Conservation (phyloP, 2,329 filamentous ascomycete species). For the Claviceps purpurea region DNA sequence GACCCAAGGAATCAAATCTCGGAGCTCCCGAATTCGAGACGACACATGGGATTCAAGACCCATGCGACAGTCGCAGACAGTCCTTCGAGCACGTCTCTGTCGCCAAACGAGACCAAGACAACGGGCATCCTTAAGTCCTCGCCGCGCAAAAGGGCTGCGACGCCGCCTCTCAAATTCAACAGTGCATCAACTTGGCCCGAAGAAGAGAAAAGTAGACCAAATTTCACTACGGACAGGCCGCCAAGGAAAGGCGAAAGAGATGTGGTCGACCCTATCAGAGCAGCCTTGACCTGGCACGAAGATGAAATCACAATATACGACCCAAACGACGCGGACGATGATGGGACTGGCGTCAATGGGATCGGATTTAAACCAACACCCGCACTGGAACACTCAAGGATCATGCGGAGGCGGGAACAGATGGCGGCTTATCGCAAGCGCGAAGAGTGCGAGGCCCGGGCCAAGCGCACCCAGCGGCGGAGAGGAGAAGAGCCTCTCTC, state of each 20-base stretch:
- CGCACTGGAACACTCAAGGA: constrained; percentile 43
- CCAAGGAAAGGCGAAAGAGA: constrained; percentile 19
- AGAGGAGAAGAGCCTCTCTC: constrained; percentile 19
- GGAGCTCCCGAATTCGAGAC: background rate
- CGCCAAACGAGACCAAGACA: background rate
- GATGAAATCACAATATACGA: constrained; percentile 56
- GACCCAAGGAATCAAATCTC: background rate
- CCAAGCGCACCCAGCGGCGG: constrained; percentile 38
- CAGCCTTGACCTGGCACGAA: constrained; percentile 52
- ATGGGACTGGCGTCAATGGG: constrained; percentile 54
- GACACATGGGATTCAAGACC: background rate
- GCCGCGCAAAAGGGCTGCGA: constrained; percentile 21
- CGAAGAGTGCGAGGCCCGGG: constrained; percentile 47
- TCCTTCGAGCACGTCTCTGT: background rate
- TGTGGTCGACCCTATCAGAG: constrained; percentile 39
- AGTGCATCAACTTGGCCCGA: constrained; percentile 10
- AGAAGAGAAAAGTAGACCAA: background rate
- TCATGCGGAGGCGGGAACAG: constrained; percentile 44
- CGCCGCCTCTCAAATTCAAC: constrained; percentile 24
- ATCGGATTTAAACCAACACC: constrained; percentile 54
- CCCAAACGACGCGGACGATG: constrained; percentile 50
- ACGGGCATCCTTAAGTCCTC: constrained; percentile 20
- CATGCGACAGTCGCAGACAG: background rate
- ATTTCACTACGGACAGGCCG: constrained; percentile 1
- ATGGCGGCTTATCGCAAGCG: constrained; percentile 48